Evolutionary conservation across 257 asterid genomes (phyloP).

Genomic region (Nicotiana obtusifolia): DNA sequence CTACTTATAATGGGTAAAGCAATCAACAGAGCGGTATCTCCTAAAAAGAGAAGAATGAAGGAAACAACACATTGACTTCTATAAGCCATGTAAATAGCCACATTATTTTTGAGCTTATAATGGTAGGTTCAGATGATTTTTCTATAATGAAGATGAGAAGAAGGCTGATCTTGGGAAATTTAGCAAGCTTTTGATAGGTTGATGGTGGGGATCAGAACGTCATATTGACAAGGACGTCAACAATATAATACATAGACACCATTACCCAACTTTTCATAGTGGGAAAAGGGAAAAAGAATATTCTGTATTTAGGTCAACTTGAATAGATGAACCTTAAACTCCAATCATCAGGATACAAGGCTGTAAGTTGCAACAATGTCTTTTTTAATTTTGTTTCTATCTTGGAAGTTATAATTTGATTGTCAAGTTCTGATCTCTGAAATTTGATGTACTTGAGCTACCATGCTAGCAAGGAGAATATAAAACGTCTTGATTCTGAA

Average conservation of each 20-base stretch:
- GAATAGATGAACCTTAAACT: neutral
- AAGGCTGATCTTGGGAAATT: neutral
- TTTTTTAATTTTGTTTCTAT: neutral
- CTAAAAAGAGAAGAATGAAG: neutral
- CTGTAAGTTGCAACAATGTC: neutral
- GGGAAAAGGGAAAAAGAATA: neutral
- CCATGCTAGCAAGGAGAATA: neutral
- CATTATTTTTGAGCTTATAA: neutral
- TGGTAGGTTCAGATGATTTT: slow-evolving; percentile 3
- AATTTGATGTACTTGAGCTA: neutral
- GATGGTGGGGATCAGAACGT: neutral
- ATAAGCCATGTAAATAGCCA: neutral
- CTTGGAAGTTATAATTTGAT: neutral
- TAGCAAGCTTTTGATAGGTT: neutral
- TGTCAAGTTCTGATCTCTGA: neutral
- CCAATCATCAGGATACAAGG: neutral
- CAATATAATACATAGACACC: neutral
- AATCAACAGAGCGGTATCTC: neutral
- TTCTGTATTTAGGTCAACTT: neutral
- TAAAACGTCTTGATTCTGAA: neutral
- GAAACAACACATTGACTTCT: neutral
- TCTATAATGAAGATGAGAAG: neutral
- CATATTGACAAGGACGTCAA: neutral
- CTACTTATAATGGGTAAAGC: neutral
- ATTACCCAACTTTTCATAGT: neutral